Conservation (phyloP, 805 yeast genomes). For the Kodamaea restingae region DNA sequence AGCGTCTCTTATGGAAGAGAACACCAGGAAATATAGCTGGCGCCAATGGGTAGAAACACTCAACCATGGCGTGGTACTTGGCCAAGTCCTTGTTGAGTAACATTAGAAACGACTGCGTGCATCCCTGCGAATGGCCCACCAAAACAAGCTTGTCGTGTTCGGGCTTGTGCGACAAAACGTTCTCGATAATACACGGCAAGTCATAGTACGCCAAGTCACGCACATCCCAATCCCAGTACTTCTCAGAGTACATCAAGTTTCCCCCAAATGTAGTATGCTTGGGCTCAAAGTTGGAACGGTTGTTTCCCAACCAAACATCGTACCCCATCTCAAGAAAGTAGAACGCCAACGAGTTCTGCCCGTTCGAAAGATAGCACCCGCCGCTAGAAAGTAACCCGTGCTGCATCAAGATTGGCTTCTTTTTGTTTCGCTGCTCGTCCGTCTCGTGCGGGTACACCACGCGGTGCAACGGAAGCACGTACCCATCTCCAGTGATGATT, state of each 20-base stretch:
- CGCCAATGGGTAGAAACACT: conserved; percentile 70
- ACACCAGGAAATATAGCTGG: conserved; percentile 92
- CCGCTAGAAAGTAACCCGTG: conserved; percentile 89
- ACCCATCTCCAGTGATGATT: conserved; percentile 78
- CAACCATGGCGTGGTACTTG: conserved; percentile 49
- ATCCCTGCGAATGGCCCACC: conserved; percentile 90
- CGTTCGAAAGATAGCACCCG: conserved; percentile 82
- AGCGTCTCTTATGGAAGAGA: conserved; percentile 56
- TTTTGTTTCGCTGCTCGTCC: conserved; percentile 22
- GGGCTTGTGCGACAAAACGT: conserved; percentile 46
- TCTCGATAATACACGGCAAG: conserved; percentile 65
- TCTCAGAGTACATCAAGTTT: conserved; percentile 36
- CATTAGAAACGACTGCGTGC: conserved; percentile 76
- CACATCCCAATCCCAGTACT: conserved; percentile 94
- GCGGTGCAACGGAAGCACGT: conserved; percentile 60
- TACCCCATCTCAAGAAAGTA: conserved; percentile 52
- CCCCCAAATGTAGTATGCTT: conserved; percentile 44
- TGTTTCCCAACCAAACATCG: conserved; percentile 91
- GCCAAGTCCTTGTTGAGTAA: conserved; percentile 42
- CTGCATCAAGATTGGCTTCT: conserved; percentile 66
- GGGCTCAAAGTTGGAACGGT: conserved; percentile 81
- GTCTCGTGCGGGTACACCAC: conserved; percentile 47
- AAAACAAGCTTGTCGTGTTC: conserved; percentile 49
- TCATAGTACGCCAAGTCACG: conserved; percentile 78
- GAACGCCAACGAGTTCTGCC: conserved; percentile 70